These are phyloP conservation scores for Lablab purpureus DNA, from an alignment of 306 rosid genomes.

Conservation along the genomic window DNA sequence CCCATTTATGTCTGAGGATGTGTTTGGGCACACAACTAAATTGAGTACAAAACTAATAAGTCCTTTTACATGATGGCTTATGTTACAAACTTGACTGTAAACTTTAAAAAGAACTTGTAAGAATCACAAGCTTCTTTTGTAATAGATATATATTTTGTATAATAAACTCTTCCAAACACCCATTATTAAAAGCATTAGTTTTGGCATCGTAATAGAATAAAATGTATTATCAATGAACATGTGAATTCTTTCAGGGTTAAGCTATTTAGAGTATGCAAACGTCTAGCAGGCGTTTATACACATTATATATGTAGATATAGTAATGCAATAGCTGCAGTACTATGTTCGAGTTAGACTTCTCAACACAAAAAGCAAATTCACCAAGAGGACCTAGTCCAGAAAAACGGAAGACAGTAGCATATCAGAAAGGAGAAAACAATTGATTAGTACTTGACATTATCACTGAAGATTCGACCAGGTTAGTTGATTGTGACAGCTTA, in stretches of 20 bases:
- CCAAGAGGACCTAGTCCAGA: neutral
- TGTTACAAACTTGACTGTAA: neutral
- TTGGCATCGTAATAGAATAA: neutral
- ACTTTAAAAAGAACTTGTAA: neutral
- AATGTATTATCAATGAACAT: neutral
- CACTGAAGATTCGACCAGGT: neutral
- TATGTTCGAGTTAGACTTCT: neutral
- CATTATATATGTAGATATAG: neutral
- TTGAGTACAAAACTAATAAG: neutral
- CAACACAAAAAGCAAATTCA: constrained; percentile 25
- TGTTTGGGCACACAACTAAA: neutral
- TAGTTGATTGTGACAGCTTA: constrained; percentile 28
- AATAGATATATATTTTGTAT: neutral
- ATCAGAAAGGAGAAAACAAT: constrained; percentile 14
- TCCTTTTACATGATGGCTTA: neutral
- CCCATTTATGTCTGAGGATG: neutral
- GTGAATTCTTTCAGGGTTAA: neutral
- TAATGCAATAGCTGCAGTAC: constrained; percentile 1
- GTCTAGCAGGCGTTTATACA: neutral
- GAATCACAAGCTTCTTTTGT: neutral
- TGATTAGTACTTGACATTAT: neutral
- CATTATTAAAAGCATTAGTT: neutral
- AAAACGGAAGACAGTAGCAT: neutral
- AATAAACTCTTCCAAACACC: neutral
- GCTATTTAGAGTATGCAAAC: neutral